Evolutionary conservation across 1,284 basidiomycete genomes (phyloP), one percentile per base, ranked within the genome.

Genomic region (Heterobasidion occidentale): DNA sequence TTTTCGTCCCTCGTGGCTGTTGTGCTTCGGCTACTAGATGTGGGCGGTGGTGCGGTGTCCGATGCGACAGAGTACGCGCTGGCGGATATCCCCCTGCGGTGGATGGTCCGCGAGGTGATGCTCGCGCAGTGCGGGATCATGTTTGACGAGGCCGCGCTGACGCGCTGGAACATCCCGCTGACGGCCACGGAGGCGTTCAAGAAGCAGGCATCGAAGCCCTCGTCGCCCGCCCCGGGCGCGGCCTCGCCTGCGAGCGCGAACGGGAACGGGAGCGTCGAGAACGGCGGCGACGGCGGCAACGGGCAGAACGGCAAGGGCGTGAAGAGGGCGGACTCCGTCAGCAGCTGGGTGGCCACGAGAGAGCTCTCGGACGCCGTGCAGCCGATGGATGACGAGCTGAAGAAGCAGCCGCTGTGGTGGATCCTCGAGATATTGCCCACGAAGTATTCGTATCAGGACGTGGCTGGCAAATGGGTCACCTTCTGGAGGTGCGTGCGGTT

Each of bases 1-100:
- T 27, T 5, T 27, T 27, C 5, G 27, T 27, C 27, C 27, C 27
- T 27, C 33, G 51, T 34, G 35, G 11, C 42, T 34, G 14, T 19
- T 15, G 5, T 46, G 5, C 7, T 12, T 17, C 2, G 34, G 42
- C 14, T 19, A 8, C 14, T 57, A 88, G 88, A 90, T 63, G 72
- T 90, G 36, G 88, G 88, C 9, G 88, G 88, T 20, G 68, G 71
- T 19, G 58, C 58, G 27, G 63, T 59, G 1, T 33, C 56, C 9
- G 63, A 69, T 49, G 58, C 50, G 4, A 56, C 60, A 0, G 34
- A 51, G 4, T 38, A 59, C 36, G 52, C 60, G 19, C 64, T 72
- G 15, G 61, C 67, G 3, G 60, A 69, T 51, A 70, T 72, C 36
- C 52, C 71, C 3, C 56, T 71, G 46, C 65, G 68, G 45, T 73